Percentiles rank a stretch among this genome's conserved stretches.
Evolutionary conservation across 2,329 filamentous ascomycete genomes (phyloP).

Genomic region (Stagonosporopsis cucurbitacearum): DNA sequence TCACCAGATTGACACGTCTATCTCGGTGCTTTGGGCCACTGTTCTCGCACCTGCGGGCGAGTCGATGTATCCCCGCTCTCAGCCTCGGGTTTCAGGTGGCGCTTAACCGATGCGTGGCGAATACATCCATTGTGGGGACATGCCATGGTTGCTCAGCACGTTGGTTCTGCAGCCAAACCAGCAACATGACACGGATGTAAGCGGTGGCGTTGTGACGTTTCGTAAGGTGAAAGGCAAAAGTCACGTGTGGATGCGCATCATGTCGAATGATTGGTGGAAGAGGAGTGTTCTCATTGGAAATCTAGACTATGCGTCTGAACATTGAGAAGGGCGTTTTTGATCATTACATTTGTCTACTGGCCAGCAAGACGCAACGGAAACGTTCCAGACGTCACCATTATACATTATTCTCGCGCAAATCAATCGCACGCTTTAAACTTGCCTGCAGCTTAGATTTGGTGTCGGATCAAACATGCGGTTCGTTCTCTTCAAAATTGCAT

Average conservation of each 20-base stretch:
- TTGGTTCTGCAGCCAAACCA: not conserved
- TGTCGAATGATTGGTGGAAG: not conserved
- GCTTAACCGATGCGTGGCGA: not conserved
- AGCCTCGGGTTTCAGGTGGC: slow-evolving; percentile 7
- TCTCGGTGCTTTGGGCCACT: not conserved
- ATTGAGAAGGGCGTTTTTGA: not conserved
- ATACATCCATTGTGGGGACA: not conserved
- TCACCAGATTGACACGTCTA: not conserved
- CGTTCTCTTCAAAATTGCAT: not conserved
- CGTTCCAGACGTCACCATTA: slow-evolving; percentile 1
- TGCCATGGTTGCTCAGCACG: not conserved
- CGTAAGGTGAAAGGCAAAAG: too few relatives aligned
- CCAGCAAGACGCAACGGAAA: not conserved
- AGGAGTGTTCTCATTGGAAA: not conserved
- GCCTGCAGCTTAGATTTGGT: not conserved
- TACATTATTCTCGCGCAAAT: slow-evolving; percentile 2
- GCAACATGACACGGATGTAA: not conserved
- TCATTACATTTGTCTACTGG: not conserved
- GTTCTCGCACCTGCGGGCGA: not conserved
- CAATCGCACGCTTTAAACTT: not conserved
- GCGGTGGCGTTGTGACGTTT: not conserved
- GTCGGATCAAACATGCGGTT: not conserved
- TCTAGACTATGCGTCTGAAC: not conserved
- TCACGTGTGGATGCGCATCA: not conserved
- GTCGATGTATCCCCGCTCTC: not conserved